A percentile compares a stretch with the other conserved stretches of the same genome.
Conservation (phyloP, 2,329 filamentous ascomycete species). For the Juglanconis oblonga region DNA sequence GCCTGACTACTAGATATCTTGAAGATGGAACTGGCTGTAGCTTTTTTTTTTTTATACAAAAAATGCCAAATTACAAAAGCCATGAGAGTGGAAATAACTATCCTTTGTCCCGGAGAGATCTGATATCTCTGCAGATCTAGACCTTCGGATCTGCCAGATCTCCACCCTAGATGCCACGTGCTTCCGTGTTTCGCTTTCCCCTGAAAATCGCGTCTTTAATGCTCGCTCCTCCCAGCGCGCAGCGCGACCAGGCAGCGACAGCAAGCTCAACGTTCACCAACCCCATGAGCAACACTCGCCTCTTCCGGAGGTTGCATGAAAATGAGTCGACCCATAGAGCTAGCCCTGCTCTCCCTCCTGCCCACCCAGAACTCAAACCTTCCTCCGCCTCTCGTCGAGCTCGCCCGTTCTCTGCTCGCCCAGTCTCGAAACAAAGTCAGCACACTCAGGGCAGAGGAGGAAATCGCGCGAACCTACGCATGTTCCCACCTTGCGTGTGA, state of each 20-base stretch:
- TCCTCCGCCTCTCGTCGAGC: constrained; percentile 66
- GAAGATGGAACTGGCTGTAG: too few relatives aligned
- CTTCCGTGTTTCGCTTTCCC: constrained; percentile 8
- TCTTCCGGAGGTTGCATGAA: background rate
- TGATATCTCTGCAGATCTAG: background rate
- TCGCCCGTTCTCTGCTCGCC: constrained; percentile 71
- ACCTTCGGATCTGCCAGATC: background rate
- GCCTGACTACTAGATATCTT: too few relatives aligned
- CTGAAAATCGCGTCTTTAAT: constrained; percentile 5
- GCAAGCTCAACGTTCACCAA: background rate
- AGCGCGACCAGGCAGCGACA: too few relatives aligned
- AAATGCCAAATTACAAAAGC: too few relatives aligned
- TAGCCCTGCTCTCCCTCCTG: constrained; percentile 69
- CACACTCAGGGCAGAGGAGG: constrained; percentile 79
- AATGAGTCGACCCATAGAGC: constrained; percentile 75
- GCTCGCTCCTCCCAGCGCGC: background rate
- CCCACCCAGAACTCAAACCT: constrained; percentile 68
- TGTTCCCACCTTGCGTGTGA: constrained; percentile 90
- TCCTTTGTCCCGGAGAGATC: background rate
- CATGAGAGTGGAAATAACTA: too few relatives aligned
- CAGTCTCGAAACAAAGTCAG: constrained; percentile 77
- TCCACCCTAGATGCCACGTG: constrained; percentile 7
- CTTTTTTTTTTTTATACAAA: too few relatives aligned
- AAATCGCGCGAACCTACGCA: constrained; percentile 79
- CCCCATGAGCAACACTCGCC: background rate